Conservation (phyloP, 2,329 filamentous ascomycete species). For the Magnaporthiopsis poae region DNA sequence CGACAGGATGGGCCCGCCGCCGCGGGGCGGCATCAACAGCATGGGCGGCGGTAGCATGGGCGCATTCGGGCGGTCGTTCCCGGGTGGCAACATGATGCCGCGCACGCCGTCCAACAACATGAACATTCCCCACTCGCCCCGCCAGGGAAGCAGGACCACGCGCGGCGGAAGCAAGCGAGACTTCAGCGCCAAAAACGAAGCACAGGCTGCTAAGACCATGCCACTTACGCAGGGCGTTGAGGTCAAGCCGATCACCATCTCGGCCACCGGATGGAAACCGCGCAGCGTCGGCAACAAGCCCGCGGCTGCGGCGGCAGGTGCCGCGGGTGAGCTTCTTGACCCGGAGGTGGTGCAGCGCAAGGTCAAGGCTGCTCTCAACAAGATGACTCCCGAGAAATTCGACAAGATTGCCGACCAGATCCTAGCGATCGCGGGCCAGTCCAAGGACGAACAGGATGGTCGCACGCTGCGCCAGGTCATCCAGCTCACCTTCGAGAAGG, state of each 20-base stretch:
- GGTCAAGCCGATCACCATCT: constrained; percentile 65
- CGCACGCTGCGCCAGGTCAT: constrained; percentile 95
- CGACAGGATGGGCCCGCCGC: constrained; percentile 1
- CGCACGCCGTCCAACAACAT: constrained; percentile 54
- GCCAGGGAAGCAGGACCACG: constrained; percentile 52
- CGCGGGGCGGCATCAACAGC: background rate
- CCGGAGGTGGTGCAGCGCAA: constrained; percentile 94
- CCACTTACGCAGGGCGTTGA: constrained; percentile 77
- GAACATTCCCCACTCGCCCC: constrained; percentile 60
- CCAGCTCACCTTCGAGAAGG: constrained; percentile 97
- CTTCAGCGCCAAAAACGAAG: constrained; percentile 49
- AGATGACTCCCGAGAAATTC: constrained; percentile 99
- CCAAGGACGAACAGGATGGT: constrained; percentile 88
- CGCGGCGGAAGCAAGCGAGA: constrained; percentile 55
- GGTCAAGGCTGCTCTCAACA: constrained; percentile 96
- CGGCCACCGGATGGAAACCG: constrained; percentile 81
- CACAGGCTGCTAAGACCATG: constrained; percentile 74
- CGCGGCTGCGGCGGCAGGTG: constrained; percentile 24
- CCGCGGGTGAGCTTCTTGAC: constrained; percentile 53
- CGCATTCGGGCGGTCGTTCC: constrained; percentile 54
- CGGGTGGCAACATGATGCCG: constrained; percentile 51
- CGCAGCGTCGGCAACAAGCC: constrained; percentile 48
- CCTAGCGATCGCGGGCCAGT: constrained; percentile 82
- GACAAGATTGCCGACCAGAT: constrained; percentile 92
- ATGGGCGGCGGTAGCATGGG: constrained; percentile 15